Evolutionary conservation across 2,329 filamentous ascomycete genomes (phyloP).

Genomic region (Phaeophleospora eucalypticola): DNA sequence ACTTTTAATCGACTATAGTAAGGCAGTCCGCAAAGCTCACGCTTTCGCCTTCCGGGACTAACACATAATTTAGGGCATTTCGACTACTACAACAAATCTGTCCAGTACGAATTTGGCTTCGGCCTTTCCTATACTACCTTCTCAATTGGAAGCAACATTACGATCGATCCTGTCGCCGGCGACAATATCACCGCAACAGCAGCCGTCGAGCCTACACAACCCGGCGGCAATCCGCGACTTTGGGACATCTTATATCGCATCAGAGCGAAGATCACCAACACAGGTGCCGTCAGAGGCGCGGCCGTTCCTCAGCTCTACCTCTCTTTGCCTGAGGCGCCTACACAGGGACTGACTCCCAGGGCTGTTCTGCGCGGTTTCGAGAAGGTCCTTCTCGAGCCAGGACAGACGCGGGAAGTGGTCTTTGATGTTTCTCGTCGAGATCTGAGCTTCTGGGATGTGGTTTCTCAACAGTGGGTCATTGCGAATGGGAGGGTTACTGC

Average conservation of each 20-base stretch:
- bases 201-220: slow-evolving; percentile 41
- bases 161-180: slow-evolving; percentile 8
- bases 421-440: slow-evolving; percentile 36
- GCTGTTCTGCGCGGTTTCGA: slow-evolving; percentile 44
- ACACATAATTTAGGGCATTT: slow-evolving; percentile 41
- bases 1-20: slow-evolving; percentile 51
- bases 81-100: slow-evolving; percentile 36
- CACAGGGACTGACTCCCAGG: slow-evolving; percentile 42
- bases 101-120: slow-evolving; percentile 30
- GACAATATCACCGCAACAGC: slow-evolving; percentile 51
- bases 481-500: slow-evolving; percentile 19
- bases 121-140: slow-evolving; percentile 28
- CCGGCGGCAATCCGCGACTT: slow-evolving; percentile 62
- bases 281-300: slow-evolving; percentile 40
- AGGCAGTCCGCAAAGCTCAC: not conserved
- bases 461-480: slow-evolving; percentile 33
- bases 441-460: slow-evolving; percentile 36
- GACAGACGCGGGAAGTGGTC: slow-evolving; percentile 18
- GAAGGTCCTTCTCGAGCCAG: slow-evolving; percentile 36
- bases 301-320: slow-evolving; percentile 59
- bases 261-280: slow-evolving; percentile 60
- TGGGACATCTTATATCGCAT: slow-evolving; percentile 55
- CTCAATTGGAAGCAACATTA: slow-evolving; percentile 14
- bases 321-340: slow-evolving; percentile 41
- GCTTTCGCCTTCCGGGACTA: not conserved